These are phyloP conservation scores for Metschnikowia corniflorae DNA, from an alignment of 805 yeast species.

Conservation along the genomic window DNA sequence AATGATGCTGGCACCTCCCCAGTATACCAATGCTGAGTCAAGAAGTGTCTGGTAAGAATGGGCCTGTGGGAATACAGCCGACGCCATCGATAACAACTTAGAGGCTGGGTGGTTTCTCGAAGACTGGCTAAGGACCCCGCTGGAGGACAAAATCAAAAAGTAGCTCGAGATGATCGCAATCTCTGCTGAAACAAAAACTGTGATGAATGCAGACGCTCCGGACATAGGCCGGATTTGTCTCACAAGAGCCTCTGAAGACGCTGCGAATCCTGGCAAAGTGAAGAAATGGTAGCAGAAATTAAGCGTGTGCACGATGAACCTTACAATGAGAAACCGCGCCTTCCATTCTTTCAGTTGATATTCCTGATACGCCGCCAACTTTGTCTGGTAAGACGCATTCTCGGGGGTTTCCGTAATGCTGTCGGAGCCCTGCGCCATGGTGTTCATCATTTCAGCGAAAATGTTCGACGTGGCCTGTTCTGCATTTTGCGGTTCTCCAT, in stretches of 20 bases:
- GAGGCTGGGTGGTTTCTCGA: constrained; percentile 27
- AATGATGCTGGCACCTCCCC: constrained; percentile 35
- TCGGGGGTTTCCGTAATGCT: constrained; percentile 12
- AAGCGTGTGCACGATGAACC: constrained; percentile 24
- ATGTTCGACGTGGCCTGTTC: constrained; percentile 7
- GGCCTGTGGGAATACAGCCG: constrained; percentile 35
- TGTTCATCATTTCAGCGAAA: constrained; percentile 34
- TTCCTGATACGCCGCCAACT: constrained; percentile 27
- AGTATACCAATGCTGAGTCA: constrained; percentile 29
- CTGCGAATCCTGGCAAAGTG: constrained; percentile 21
- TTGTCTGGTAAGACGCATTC: constrained; percentile 26
- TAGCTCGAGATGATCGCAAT: constrained; percentile 31
- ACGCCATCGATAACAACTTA: constrained; percentile 28
- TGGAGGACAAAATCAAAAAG: constrained; percentile 26
- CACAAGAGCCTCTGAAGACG: constrained; percentile 25
- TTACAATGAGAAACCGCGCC: constrained; percentile 29
- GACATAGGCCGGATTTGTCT: constrained; percentile 19
- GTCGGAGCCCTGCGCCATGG: constrained; percentile 16
- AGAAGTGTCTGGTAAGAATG: constrained; percentile 27
- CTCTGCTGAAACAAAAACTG: constrained; percentile 30
- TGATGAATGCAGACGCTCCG: constrained; percentile 22
- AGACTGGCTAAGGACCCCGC: constrained; percentile 22
- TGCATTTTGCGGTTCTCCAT: background rate
- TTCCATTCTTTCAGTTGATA: constrained; percentile 34
- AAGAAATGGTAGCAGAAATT: constrained; percentile 37